These are phyloP conservation scores for Chaetomium olivaceum DNA, from an alignment of 2,329 filamentous ascomycete genomes.

Conservation along the genomic window DNA sequence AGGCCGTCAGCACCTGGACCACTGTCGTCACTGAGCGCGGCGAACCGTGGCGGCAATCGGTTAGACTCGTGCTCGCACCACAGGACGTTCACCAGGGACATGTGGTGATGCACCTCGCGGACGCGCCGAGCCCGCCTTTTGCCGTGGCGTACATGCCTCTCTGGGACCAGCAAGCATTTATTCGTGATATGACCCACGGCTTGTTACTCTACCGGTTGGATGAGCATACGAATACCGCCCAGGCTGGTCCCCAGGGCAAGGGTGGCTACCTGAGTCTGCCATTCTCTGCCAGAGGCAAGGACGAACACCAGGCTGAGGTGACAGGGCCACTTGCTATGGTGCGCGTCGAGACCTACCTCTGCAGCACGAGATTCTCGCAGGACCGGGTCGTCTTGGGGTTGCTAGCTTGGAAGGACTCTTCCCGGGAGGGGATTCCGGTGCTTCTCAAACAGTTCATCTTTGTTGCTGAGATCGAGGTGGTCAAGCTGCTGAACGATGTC, in stretches of 20 bases:
- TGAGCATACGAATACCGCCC: slow-evolving; percentile 75
- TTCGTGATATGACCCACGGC: slow-evolving; percentile 79
- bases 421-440: slow-evolving; percentile 68
- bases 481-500: slow-evolving; percentile 87
- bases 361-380: slow-evolving; percentile 93
- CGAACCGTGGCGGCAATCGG: slow-evolving; percentile 83
- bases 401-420: slow-evolving; percentile 79
- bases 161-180: slow-evolving; percentile 89
- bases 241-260: slow-evolving; percentile 63
- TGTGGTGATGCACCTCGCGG: slow-evolving; percentile 84
- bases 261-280: slow-evolving; percentile 85
- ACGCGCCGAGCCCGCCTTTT: slow-evolving; percentile 84
- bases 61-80: slow-evolving; percentile 76
- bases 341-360: slow-evolving; percentile 79
- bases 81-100: slow-evolving; percentile 81
- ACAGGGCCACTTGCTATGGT: slow-evolving; percentile 80
- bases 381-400: slow-evolving; percentile 83
- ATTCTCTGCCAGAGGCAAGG: slow-evolving; percentile 70
- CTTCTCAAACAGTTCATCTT: slow-evolving; percentile 84
- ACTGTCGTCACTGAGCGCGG: slow-evolving; percentile 78
- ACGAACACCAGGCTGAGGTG: slow-evolving; percentile 70
- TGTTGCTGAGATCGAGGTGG: slow-evolving; percentile 95
- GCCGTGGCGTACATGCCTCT: slow-evolving; percentile 90
- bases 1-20: slow-evolving; percentile 80
- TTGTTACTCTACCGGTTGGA: slow-evolving; percentile 88